Base-by-base conservation (phyloP, 345 rosid species). In the Sisymbrium irio region DNA sequence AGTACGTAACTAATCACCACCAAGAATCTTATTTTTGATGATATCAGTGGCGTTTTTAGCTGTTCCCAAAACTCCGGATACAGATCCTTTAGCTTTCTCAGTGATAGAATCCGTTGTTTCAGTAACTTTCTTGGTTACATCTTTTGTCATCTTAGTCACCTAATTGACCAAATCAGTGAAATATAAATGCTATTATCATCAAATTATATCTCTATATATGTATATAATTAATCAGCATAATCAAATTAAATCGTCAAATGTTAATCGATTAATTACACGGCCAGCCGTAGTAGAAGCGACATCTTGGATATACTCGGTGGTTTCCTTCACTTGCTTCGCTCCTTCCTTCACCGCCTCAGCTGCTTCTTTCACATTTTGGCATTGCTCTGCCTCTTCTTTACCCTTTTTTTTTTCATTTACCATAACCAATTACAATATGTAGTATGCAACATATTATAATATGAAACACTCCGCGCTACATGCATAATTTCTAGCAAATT, bases 271-370 rank as follows among this genome's bases (percentile, higher is more conserved):
- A 69, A 11, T 55, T 71, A 84, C 88, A 15, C 61, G 77, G 30
- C 65, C 53, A 56, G 85, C 84, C 3, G 86, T 71, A 1, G 62
- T 54, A 14, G 81, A 41, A 44, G 80, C 81, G 4, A 71, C 69
- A 7, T 74, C 58, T 66, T 74, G 75, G 5, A 85, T 78, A 51
- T 78, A 75, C 61, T 83, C 80, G 20, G 78, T 79, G 4, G 91
- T 85, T 41, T 80, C 77, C 56, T 79, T 84, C 18, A 86, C 88
- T 64, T 65, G 83, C 17, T 69, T 80, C 0, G 88, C 85, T 28
- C 88, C 85, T 51, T 83, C 88, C 45, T 88, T 88, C 44, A 88
- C 86, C 18, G 90, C 86, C 0, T 77, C 85, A 9, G 90, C 93
- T 17, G 93, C 90, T 74, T 88, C 87, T 75, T 84, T 84, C 75